Evolutionary conservation across 176 grass and related monocot species (phyloP), one percentile per base, ranked within the genome.

Genomic region (Oryza australiensis): DNA sequence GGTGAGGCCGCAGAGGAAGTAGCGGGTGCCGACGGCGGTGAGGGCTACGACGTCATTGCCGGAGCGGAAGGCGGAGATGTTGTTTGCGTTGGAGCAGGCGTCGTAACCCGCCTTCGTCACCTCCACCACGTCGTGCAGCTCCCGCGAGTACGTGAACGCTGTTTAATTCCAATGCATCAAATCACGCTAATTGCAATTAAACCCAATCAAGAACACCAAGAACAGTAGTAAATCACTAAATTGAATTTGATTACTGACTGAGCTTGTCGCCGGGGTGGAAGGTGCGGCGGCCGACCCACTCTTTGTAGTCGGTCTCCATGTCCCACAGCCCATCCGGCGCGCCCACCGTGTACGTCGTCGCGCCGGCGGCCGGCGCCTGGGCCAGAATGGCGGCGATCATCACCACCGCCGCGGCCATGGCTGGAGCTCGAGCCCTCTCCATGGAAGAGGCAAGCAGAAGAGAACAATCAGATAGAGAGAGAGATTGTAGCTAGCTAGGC

Each of bases 1-100:
- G 3, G 74, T 72, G 57, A 86, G 67, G 29, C 88, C 90, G 78
- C 95, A 97, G 73, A 97, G 85, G 90, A 97, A 97, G 90, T 97
- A 94, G 13, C 88, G 80, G 0, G 82, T 91, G 33, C 90, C 90
- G 48, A 65, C 29, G 23, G 77, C 34, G 65, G 72, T 22, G 71
- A 97, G 90, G 8, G 70, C 3, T 64, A 94, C 30, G 60, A 83
- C 66, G 62, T 93, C 93, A 86, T 91, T 92, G 78, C 95, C 94
- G 26, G 75, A 51, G 26, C 37, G 79, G 68, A 66, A 66, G n/a
- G 92, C 82, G 37, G 69, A 62, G 74, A 90, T 78, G 53, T 93
- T 85, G 78, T 41, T 76, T 27, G 66, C 72, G n/a, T 9, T 85
- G 55, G 77, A 80, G 90, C 95, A 97, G 27, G 84, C 73, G 66